Base-by-base conservation (phyloP, 805 yeast species). In the Zygosaccharomyces kombuchaensis region DNA sequence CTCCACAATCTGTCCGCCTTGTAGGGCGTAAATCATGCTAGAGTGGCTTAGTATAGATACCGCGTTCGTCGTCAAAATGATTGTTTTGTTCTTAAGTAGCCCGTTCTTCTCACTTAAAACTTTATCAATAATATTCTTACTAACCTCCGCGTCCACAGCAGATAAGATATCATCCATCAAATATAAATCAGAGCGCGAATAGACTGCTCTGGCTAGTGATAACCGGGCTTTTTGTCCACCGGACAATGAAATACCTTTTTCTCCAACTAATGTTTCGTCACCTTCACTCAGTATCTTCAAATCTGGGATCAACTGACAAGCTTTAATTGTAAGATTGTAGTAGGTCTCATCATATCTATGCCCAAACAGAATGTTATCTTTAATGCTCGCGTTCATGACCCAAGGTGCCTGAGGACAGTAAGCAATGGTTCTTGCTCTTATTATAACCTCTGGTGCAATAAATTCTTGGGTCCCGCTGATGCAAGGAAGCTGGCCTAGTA, bases 141-240 rank as follows among this genome's bases (percentile, higher is more conserved):
- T 80, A 40, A 82, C 89, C 58, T 82, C 82, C 2, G 85, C 80
- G 66, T 82, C 89, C 14, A 82, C 89, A 2, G 88, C 88, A 52
- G 84, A 76, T 46, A 82, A 66, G 21, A 82, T 72, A 58, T 82
- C 89, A 65, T 82, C 89, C 44, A 82, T 53, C 32, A 82, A 58
- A 47, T 77, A 75, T 6, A 81, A 68, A 61, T 81, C 85, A 2
- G 76, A 72, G 44, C 80, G 66, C 0, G 85, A 66, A 57, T 82
- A 82, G 4, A 82, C 82, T 0, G 87, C 86, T 56, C 89, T 73
- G 0, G 88, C 88, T 35, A 82, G 65, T 10, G 82, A 74, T 23
- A 82, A 65, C 60, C 89, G 63, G 0, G 84, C 83, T 57, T 77
- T 80, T 57, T 80, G 85, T 7, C 85, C 83, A 30, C 83, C 83